phyloP scores from a whole-genome alignment of 768 basidiomycete species.

The Tricholoma sp. region DNA sequence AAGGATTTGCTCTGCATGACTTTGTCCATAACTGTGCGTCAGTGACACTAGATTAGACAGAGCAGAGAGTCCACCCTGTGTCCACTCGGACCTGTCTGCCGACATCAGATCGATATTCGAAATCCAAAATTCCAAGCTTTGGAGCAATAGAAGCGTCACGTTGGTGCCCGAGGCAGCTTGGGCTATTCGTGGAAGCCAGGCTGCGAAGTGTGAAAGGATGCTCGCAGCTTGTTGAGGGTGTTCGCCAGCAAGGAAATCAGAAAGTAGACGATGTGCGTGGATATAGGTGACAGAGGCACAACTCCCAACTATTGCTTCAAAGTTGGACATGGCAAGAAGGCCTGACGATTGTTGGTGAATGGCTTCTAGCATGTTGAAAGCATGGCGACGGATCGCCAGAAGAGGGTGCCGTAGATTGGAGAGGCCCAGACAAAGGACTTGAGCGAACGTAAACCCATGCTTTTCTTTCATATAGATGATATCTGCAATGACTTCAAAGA shows the following conservation, averaged over 20 bases:
- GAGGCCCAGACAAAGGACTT: conserved; percentile 71
- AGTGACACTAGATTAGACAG: conserved; percentile 83
- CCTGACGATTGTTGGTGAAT: conserved; percentile 68
- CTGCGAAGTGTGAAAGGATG: conserved; percentile 67
- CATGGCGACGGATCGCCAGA: conserved; percentile 58
- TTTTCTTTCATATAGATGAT: conserved; percentile 49
- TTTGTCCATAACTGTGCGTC: conserved; percentile 68
- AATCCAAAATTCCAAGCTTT: conserved; percentile 83
- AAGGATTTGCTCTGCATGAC: conserved; percentile 74
- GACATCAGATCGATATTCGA: conserved; percentile 66
- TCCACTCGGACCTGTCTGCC: conserved; percentile 50
- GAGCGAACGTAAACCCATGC: conserved; percentile 68
- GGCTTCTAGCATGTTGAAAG: conserved; percentile 73
- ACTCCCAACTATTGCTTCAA: conserved; percentile 71
- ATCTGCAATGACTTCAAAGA: conserved; percentile 78
- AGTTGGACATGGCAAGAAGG: conserved; percentile 60
- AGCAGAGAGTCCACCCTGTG: conserved; percentile 56
- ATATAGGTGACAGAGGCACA: conserved; percentile 72
- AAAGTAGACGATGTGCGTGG: conserved; percentile 72
- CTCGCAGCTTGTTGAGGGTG: conserved; percentile 59
- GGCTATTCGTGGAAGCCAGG: conserved; percentile 66
- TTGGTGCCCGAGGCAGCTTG: conserved; percentile 41
- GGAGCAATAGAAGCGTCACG: conserved; percentile 56
- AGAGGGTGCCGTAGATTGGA: conserved; percentile 80
- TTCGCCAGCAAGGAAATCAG: conserved; percentile 74